Percentiles rank a stretch among this genome's conserved stretches.
Evolutionary conservation across 306 rosid species (phyloP).

Genomic region (Styphnolobium japonicum): DNA sequence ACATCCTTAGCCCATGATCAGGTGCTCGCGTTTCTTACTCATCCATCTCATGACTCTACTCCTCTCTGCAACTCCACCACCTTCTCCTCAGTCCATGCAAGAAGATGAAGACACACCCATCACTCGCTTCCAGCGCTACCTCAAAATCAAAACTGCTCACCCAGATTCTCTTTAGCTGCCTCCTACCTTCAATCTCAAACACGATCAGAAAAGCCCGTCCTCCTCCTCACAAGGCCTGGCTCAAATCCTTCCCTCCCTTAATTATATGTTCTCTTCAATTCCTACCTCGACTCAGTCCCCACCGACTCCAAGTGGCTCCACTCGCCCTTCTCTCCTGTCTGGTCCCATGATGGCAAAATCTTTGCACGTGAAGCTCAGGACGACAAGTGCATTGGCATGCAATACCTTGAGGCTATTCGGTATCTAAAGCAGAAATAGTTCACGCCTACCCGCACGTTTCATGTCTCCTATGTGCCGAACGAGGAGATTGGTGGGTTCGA

Average conservation of each 20-base stretch:
- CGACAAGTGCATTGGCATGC: constrained; percentile 59
- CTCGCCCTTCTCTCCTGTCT: constrained; percentile 61
- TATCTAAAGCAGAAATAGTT: constrained; percentile 33
- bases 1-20: too few relatives aligned
- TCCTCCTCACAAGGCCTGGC: constrained; percentile 63
- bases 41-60: too few relatives aligned
- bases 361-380: constrained; percentile 71
- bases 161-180: constrained; percentile 50
- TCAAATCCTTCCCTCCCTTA: constrained; percentile 57
- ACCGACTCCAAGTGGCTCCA: constrained; percentile 68
- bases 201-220: constrained; percentile 39
- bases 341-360: constrained; percentile 45
- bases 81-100: too few relatives aligned
- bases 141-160: constrained; percentile 61
- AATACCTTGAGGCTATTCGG: constrained; percentile 62
- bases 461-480: constrained; percentile 58
- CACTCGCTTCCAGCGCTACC: constrained; percentile 58
- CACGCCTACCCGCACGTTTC: constrained; percentile 49
- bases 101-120: constrained; percentile 38
- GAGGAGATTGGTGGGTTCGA: constrained; percentile 61
- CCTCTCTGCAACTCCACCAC: too few relatives aligned
- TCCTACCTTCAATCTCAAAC: constrained; percentile 52
- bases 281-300: constrained; percentile 72
- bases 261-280: constrained; percentile 59
- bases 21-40: too few relatives aligned